A percentile compares a stretch with the other conserved stretches of the same genome.
Conservation (phyloP, 2,329 filamentous ascomycete genomes). For the Cylindrodendrum hubeiense region DNA sequence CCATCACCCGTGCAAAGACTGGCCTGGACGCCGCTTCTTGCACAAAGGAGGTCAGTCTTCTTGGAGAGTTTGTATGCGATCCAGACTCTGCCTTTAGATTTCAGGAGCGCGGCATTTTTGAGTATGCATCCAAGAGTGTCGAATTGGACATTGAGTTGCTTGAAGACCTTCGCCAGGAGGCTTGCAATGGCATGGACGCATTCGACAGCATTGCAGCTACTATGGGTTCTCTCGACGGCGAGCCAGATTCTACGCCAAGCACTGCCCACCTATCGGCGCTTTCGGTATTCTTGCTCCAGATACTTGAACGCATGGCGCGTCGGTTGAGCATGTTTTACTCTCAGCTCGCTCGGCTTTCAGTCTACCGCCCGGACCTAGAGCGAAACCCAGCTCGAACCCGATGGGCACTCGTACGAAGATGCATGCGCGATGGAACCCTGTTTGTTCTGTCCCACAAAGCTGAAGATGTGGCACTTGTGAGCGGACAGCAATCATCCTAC, state of each 20-base stretch:
- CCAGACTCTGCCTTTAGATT: slow-evolving; percentile 59
- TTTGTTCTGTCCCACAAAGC: slow-evolving; percentile 60
- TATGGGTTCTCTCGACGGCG: slow-evolving; percentile 19
- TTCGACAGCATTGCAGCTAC: slow-evolving; percentile 58
- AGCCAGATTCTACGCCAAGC: slow-evolving; percentile 53
- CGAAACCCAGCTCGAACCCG: slow-evolving; percentile 64
- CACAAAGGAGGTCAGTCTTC: slow-evolving; percentile 61
- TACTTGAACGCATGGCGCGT: slow-evolving; percentile 65
- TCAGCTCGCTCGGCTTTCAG: slow-evolving; percentile 60
- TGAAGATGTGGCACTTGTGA: slow-evolving; percentile 2
- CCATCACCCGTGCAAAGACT: slow-evolving; percentile 46
- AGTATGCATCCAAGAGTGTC: slow-evolving; percentile 62
- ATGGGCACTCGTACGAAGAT: slow-evolving; percentile 63
- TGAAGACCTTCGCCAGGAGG: slow-evolving; percentile 65
- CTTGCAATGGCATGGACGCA: slow-evolving; percentile 67
- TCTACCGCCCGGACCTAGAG: slow-evolving; percentile 65
- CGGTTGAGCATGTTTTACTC: slow-evolving; percentile 65
- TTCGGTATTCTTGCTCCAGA: slow-evolving; percentile 62
- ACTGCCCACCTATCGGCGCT: slow-evolving; percentile 54
- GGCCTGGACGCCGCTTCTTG: slow-evolving; percentile 59
- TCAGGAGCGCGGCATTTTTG: slow-evolving; percentile 64
- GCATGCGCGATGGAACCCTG: slow-evolving; percentile 63
- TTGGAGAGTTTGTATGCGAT: slow-evolving; percentile 63
- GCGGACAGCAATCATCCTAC: slow-evolving; percentile 18
- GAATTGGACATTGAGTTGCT: slow-evolving; percentile 65